Evolutionary conservation across 345 rosid species (phyloP).

Genomic region (Dovyalis caffra): DNA sequence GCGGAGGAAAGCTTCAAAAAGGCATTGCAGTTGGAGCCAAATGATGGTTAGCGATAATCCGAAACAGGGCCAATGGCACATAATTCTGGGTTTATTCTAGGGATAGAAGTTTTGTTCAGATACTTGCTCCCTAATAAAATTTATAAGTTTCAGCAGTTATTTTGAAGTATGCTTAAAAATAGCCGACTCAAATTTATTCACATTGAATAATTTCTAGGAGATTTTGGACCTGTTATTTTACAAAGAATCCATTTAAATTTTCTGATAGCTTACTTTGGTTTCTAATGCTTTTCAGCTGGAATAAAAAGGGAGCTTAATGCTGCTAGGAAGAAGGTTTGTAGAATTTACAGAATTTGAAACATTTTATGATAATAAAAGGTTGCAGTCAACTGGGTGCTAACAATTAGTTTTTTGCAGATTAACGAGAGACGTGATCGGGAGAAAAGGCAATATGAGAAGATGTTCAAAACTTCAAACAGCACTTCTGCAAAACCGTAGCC

Average conservation of each 20-base stretch:
- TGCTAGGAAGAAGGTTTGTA: constrained; percentile 76
- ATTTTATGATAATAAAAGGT: not conserved
- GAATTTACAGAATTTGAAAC: constrained; percentile 2
- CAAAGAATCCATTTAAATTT: constrained; percentile 3
- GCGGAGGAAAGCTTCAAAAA: constrained; percentile 92
- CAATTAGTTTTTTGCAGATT: constrained; percentile 45
- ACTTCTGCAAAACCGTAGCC: not conserved
- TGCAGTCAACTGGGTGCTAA: not conserved
- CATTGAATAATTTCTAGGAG: not conserved
- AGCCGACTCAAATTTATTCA: not conserved
- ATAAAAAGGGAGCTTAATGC: constrained; percentile 77
- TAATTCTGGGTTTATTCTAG: not conserved
- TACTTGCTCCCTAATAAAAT: not conserved
- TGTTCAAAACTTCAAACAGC: constrained; percentile 48
- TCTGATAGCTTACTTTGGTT: constrained; percentile 9
- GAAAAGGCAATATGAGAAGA: constrained; percentile 67
- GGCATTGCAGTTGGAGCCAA: constrained; percentile 88
- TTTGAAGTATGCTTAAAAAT: not conserved
- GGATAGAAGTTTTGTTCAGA: not conserved
- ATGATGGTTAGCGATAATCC: constrained; percentile 53
- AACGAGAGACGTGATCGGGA: constrained; percentile 58
- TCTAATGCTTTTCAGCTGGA: constrained; percentile 56
- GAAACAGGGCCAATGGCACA: not conserved
- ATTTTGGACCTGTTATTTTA: not conserved
- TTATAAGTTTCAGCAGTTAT: not conserved